Conservation (phyloP, 352 stramenopile species). For the Peronospora tabacina region DNA sequence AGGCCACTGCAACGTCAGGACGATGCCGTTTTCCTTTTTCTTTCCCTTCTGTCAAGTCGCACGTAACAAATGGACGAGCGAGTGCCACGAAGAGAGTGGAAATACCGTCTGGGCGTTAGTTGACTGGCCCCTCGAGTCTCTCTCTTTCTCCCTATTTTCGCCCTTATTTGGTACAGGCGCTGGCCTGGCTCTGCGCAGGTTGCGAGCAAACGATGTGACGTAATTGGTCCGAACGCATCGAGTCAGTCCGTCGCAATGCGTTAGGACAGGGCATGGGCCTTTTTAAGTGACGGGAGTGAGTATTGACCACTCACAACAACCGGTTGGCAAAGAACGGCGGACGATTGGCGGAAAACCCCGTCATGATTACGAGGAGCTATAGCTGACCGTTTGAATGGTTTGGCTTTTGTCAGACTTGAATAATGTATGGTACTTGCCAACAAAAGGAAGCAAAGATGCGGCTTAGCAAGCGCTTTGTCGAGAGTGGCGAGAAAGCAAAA, state of each 20-base stretch:
- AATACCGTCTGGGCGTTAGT: not conserved
- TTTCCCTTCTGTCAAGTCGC: constrained; percentile 6
- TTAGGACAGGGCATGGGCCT: not conserved
- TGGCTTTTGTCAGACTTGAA: constrained; percentile 18
- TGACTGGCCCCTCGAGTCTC: constrained; percentile 15
- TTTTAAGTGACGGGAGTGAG: not conserved
- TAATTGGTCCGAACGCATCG: constrained; percentile 25
- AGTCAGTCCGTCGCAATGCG: constrained; percentile 19
- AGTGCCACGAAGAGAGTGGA: not conserved
- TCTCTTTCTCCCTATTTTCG: not conserved
- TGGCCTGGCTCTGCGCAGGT: constrained; percentile 9
- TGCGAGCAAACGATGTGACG: constrained; percentile 23
- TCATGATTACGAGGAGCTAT: not conserved
- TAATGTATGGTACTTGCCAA: constrained; percentile 41
- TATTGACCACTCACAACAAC: constrained; percentile 11
- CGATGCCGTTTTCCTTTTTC: not conserved
- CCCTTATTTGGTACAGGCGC: not conserved
- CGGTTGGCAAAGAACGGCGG: not conserved
- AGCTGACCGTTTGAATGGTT: constrained; percentile 11
- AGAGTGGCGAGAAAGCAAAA: constrained; percentile 86
- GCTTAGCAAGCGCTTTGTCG: constrained; percentile 84
- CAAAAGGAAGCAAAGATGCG: constrained; percentile 52
- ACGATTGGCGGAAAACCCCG: constrained; percentile 29
- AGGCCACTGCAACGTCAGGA: not conserved
- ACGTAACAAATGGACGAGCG: constrained; percentile 18